Evolutionary conservation across 2,329 filamentous ascomycete species (phyloP).

Genomic region (Colletotrichum sp.): DNA sequence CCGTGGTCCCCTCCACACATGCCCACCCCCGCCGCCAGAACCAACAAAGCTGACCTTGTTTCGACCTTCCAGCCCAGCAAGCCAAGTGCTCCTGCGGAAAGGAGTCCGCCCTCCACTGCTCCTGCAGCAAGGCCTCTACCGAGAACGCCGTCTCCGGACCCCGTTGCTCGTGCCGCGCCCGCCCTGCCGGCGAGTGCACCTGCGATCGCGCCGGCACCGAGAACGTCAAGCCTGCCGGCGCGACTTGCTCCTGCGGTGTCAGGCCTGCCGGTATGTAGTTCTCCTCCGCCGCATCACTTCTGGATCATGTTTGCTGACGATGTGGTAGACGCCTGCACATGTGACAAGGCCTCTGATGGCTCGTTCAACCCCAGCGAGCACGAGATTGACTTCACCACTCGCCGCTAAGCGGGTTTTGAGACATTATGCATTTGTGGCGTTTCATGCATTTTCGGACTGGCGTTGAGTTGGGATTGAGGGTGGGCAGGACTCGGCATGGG

Average conservation of each 20-base stretch:
- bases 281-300: neutral
- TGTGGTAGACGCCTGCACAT: constrained; percentile 73
- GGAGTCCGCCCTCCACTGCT: constrained; percentile 85
- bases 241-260: constrained; percentile 78
- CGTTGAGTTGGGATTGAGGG: neutral
- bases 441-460: neutral
- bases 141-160: constrained; percentile 80
- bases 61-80: constrained; percentile 54
- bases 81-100: constrained; percentile 89
- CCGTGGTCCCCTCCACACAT: neutral
- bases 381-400: constrained; percentile 88
- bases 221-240: constrained; percentile 66
- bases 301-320: neutral
- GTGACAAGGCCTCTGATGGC: constrained; percentile 73
- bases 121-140: constrained; percentile 74
- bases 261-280: constrained; percentile 68
- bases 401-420: neutral
- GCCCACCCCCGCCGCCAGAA: neutral
- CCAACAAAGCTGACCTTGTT: neutral
- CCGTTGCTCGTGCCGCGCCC: constrained; percentile 83
- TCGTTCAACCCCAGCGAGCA: constrained; percentile 63
- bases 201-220: constrained; percentile 76
- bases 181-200: constrained; percentile 81
- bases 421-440: neutral
- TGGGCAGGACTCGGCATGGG: neutral